These are phyloP conservation scores for Myxozyma neotropica DNA, from an alignment of 805 yeast species.

Conservation along the genomic window DNA sequence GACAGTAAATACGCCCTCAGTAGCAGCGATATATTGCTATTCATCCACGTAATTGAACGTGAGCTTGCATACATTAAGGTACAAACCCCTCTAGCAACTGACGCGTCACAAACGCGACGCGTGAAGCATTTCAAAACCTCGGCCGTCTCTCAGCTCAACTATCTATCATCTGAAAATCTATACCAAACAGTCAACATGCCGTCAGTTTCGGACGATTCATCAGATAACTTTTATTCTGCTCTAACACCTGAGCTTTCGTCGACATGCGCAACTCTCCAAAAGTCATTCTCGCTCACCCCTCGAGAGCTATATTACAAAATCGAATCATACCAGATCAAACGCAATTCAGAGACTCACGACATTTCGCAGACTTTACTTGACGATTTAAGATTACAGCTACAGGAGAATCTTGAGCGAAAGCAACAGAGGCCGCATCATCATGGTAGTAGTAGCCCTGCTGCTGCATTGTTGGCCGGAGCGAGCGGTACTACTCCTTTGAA, in stretches of 20 bases:
- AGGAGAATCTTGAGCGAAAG: slow-evolving; percentile 25
- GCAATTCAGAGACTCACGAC: neutral
- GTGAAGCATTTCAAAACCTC: neutral
- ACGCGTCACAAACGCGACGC: slow-evolving; percentile 19
- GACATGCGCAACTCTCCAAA: slow-evolving; percentile 9
- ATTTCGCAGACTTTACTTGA: slow-evolving; percentile 16
- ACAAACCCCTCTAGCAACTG: slow-evolving; percentile 4
- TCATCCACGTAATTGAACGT: too few species aligned
- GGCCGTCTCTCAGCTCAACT: too few species aligned
- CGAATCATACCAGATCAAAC: slow-evolving; percentile 18
- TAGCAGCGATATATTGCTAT: too few species aligned
- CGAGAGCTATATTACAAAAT: slow-evolving; percentile 26
- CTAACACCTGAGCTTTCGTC: neutral
- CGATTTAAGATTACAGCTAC: slow-evolving; percentile 22
- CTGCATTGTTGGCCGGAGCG: too few species aligned
- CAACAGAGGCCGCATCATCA: neutral
- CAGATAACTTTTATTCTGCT: neutral
- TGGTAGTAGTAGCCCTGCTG: neutral
- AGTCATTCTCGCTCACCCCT: slow-evolving; percentile 17
- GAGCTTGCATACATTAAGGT: too few species aligned
- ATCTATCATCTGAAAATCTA: too few species aligned
- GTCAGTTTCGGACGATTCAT: neutral
- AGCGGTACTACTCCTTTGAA: slow-evolving; percentile 25
- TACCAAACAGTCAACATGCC: slow-evolving; percentile 1
- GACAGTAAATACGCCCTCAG: too few species aligned